These are phyloP conservation scores for Erodium chrysanthum DNA, from an alignment of 441 rosid species.

Conservation along the genomic window DNA sequence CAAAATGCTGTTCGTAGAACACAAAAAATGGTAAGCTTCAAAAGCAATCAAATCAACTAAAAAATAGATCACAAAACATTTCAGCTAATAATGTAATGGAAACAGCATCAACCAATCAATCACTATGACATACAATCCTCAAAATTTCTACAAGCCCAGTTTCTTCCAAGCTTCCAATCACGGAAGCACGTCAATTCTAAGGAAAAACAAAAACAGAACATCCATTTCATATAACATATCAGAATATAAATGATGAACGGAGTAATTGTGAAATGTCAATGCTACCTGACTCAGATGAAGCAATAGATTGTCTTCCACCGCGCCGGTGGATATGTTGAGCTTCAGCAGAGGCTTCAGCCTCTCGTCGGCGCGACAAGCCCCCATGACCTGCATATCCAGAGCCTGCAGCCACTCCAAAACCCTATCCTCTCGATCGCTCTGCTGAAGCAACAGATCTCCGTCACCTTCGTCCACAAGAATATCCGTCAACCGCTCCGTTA, in stretches of 20 bases:
- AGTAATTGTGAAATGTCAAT: neutral
- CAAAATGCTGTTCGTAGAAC: constrained; percentile 48
- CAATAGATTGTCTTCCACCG: constrained; percentile 65
- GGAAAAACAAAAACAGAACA: neutral
- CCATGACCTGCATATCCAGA: constrained; percentile 77
- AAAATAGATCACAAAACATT: too few species aligned
- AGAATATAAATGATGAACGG: neutral
- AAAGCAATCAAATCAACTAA: constrained; percentile 3
- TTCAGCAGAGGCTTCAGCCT: constrained; percentile 83
- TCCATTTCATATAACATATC: neutral
- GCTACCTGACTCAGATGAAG: constrained; percentile 76
- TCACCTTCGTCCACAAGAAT: constrained; percentile 38
- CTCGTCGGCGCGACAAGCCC: constrained; percentile 91
- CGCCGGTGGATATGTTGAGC: constrained; percentile 46
- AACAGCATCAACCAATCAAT: neutral
- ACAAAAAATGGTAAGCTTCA: neutral
- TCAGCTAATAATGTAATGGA: neutral
- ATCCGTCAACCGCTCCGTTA: constrained; percentile 52
- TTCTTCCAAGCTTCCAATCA: neutral
- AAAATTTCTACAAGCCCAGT: neutral
- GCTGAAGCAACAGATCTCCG: constrained; percentile 57
- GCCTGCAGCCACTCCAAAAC: constrained; percentile 80
- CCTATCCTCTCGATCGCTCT: constrained; percentile 57
- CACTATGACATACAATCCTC: neutral
- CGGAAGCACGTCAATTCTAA: neutral